phyloP scores from a whole-genome alignment of 2,329 filamentous ascomycete species.

The Ceratocystis cubensis region DNA sequence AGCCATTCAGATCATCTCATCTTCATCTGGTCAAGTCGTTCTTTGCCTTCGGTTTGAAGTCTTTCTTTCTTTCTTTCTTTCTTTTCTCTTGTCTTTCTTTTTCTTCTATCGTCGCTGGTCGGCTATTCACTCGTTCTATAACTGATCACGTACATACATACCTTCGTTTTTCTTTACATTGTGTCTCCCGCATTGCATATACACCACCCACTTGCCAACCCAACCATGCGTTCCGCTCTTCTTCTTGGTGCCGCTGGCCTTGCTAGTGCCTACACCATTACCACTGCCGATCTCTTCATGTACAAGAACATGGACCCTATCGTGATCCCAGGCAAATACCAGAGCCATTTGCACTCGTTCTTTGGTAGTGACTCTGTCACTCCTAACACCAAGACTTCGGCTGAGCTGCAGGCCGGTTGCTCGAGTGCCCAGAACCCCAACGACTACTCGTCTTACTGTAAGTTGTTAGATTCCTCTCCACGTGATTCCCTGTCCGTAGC shows the following conservation, averaged over 20 bases:
- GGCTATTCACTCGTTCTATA: background rate
- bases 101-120: background rate
- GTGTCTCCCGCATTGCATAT: background rate
- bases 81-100: background rate
- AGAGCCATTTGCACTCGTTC: slow-evolving; percentile 30
- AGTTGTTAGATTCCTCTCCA: slow-evolving; percentile 8
- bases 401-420: slow-evolving; percentile 33
- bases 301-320: slow-evolving; percentile 29
- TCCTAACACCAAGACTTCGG: slow-evolving; percentile 26
- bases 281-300: slow-evolving; percentile 26
- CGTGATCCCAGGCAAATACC: slow-evolving; percentile 27
- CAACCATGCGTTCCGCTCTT: background rate
- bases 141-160: background rate
- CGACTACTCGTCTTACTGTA: slow-evolving; percentile 35
- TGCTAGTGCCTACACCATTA: slow-evolving; percentile 24
- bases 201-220: background rate
- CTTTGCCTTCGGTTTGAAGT: background rate
- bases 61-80: background rate
- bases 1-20: background rate
- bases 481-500: background rate
- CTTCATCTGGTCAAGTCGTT: background rate
- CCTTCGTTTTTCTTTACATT: background rate
- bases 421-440: slow-evolving; percentile 36
- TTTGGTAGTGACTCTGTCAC: slow-evolving; percentile 30
- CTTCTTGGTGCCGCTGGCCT: background rate